Evolutionary conservation across 2,329 filamentous ascomycete species (phyloP).

Genomic region (Dothideomycetes sp.): DNA sequence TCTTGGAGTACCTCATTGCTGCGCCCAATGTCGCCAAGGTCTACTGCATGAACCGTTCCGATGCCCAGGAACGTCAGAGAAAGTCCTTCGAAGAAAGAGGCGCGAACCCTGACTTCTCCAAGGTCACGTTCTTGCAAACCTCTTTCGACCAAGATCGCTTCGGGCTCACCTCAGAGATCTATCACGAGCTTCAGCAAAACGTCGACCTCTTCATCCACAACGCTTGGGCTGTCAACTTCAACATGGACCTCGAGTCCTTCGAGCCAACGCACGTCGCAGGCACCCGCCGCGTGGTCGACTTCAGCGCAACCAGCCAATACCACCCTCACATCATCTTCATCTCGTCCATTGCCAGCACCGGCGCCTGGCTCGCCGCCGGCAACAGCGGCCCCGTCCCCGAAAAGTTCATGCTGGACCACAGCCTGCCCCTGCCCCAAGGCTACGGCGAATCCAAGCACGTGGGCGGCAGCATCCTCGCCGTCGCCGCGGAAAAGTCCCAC

Average conservation of each 20-base stretch:
- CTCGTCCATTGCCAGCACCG: slow-evolving; percentile 26
- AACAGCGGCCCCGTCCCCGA: slow-evolving; percentile 20
- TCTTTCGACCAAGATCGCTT: slow-evolving; percentile 16
- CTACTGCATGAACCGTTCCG: slow-evolving; percentile 20
- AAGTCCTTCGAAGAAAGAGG: slow-evolving; percentile 14
- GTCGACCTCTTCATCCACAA: slow-evolving; percentile 25
- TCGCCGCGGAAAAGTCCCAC: slow-evolving; percentile 17
- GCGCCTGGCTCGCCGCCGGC: slow-evolving; percentile 13
- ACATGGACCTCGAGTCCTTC: slow-evolving; percentile 20
- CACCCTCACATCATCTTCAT: slow-evolving; percentile 25
- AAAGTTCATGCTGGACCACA: slow-evolving; percentile 16
- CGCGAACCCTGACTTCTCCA: slow-evolving; percentile 14
- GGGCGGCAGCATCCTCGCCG: slow-evolving; percentile 20
- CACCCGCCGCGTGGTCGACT: slow-evolving; percentile 17
- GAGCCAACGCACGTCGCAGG: slow-evolving; percentile 20
- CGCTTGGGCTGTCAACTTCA: slow-evolving; percentile 29
- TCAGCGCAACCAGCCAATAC: slow-evolving; percentile 14
- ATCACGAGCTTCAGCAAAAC: slow-evolving; percentile 12
- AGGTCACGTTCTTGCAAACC: slow-evolving; percentile 15
- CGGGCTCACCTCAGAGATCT: slow-evolving; percentile 15
- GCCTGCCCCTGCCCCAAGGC: slow-evolving; percentile 20
- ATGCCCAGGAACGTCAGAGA: slow-evolving; percentile 14
- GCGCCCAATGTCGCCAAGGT: slow-evolving; percentile 17
- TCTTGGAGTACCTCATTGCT: slow-evolving; percentile 19
- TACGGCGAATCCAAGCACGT: slow-evolving; percentile 29